Base-by-base conservation (phyloP, 2,329 filamentous ascomycete species). In the Cercospora sesami region DNA sequence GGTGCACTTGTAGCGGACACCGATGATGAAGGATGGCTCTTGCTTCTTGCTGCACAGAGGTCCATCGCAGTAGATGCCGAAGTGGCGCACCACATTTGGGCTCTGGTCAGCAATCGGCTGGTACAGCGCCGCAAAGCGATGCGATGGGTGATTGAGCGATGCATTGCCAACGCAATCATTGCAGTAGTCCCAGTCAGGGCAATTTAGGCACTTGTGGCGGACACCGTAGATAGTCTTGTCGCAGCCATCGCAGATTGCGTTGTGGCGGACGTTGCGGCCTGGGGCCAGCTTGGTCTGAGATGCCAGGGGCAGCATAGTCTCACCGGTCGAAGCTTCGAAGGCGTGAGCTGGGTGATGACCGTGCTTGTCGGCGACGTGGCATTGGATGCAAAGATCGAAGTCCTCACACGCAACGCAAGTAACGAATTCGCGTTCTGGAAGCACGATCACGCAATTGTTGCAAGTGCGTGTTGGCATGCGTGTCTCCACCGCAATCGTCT, bases 111-210 rank as follows among this genome's bases (percentile, higher is more conserved):
- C 82, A 45, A 92, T 84, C 21, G 90, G 87, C 74, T 93, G 91
- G 76, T 95, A 97, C 73, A 99, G 86, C 51, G 93, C 88, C 12
- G 92, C 92, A 77, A 99, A 98, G 73, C 94, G 91, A 80, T 99
- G 95, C 65, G 86, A 85, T 18, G 92, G 88, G 79, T 99, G 96
- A 60, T 86, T 88, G 74, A 88, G 85, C 68, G 81, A 80, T 55
- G 92, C 90, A 72, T 85, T 87, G 74, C 85, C 81, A 67, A 92
- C 80, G 80, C 96, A 99, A 8, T 87, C 83, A 26, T 86, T 85
- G 84, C 95, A 99, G 82, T 92, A 98, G 77, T 99, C 95, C 91
- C 93, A 99, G 80, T 99, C 95, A 53, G 96, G 95, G 83, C 95
- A 99, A 78, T 93, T 90, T 72, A 98, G 85, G 80, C 95, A 99